Percentiles rank a stretch among this genome's conserved stretches.
These are phyloP conservation scores for Nissolia schottii DNA, from an alignment of 306 rosid genomes.

Conservation along the genomic window DNA sequence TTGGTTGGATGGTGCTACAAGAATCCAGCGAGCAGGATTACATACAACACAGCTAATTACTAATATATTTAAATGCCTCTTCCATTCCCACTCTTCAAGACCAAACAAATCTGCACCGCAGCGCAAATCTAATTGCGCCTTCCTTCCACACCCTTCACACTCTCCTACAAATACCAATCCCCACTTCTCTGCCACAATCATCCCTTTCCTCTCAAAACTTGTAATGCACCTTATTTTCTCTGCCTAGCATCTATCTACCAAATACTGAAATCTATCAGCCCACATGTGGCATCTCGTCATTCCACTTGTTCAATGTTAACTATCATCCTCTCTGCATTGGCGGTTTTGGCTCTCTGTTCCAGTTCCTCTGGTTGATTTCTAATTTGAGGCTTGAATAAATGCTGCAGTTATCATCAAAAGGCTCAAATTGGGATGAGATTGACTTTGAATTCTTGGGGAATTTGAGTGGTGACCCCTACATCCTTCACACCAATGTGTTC, in stretches of 20 bases:
- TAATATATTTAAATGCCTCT: neutral
- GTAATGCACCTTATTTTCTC: neutral
- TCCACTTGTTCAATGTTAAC: neutral
- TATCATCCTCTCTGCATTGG: neutral
- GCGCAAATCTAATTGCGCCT: neutral
- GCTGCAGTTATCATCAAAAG: constrained; percentile 55
- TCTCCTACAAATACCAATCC: constrained; percentile 12
- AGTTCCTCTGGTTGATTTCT: constrained; percentile 8
- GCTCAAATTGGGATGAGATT: constrained; percentile 69
- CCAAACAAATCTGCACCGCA: neutral
- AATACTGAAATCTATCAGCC: neutral
- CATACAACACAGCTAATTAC: neutral
- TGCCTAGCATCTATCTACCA: no score
- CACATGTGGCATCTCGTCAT: constrained; percentile 25
- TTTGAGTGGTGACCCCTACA: constrained; percentile 75
- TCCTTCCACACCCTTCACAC: neutral
- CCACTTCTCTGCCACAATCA: neutral
- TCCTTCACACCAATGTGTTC: constrained; percentile 66
- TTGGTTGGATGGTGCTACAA: neutral
- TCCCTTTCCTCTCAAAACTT: neutral
- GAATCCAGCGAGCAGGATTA: neutral
- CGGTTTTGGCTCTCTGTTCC: constrained; percentile 55
- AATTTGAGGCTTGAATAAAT: no score
- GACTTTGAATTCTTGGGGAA: constrained; percentile 78
- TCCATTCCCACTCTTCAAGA: neutral